Evolutionary conservation across 163 green algal genomes (phyloP).

Genomic region (Scenedesmus sp.): DNA sequence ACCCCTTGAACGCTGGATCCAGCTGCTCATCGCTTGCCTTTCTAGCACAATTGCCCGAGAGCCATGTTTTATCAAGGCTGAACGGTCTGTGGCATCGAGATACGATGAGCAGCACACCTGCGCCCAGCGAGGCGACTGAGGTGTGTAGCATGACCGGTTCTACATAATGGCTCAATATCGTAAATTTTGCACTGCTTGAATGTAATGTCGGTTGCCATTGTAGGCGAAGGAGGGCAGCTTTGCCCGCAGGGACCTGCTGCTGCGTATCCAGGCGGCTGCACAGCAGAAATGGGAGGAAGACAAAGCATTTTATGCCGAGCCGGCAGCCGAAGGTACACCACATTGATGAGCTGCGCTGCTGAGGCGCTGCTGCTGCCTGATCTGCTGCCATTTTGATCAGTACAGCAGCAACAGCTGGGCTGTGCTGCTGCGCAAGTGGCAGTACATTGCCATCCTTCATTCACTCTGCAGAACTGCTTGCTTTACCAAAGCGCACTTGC

Average conservation of each 20-base stretch:
- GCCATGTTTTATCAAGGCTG: background rate
- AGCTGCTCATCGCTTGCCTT: background rate
- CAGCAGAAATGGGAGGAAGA: slow-evolving; percentile 87
- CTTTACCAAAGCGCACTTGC: background rate
- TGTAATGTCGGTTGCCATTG: background rate
- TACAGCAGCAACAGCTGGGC: background rate
- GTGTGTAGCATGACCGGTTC: background rate
- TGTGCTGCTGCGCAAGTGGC: background rate
- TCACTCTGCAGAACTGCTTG: background rate
- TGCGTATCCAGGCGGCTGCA: slow-evolving; percentile 79
- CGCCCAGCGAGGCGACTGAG: slow-evolving; percentile 5
- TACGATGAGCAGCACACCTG: slow-evolving; percentile 10
- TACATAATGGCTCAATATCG: background rate
- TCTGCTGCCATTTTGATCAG: background rate
- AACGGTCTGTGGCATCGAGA: background rate
- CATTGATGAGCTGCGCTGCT: background rate
- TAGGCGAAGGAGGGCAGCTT: slow-evolving; percentile 59
- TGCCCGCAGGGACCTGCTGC: slow-evolving; percentile 84
- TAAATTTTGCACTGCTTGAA: background rate
- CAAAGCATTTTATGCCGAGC: slow-evolving; percentile 91
- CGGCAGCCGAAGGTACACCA: slow-evolving; percentile 70
- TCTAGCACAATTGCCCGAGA: background rate
- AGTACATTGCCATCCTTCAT: background rate
- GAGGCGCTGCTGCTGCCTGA: background rate
- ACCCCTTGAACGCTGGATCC: background rate